A percentile compares a stretch with the other conserved stretches of the same genome.
phyloP scores from a whole-genome alignment of 768 basidiomycete species.

The Chalciporus piperatus region DNA sequence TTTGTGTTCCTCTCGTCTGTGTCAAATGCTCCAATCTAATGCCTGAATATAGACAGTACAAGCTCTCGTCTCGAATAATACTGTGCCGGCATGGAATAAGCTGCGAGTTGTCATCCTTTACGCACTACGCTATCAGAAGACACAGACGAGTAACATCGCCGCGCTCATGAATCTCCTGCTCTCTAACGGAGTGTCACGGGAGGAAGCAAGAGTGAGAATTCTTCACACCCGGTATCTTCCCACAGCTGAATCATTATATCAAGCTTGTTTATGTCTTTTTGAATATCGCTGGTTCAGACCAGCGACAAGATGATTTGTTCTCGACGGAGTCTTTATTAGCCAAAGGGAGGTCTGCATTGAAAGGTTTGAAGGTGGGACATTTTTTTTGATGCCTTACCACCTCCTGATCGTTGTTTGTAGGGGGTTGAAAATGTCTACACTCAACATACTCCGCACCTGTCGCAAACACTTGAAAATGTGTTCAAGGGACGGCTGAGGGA shows the following conservation, averaged over 20 bases:
- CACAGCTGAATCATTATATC: slow-evolving; percentile 9
- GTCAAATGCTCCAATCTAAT: neutral
- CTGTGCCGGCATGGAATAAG: slow-evolving; percentile 76
- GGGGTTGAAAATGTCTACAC: slow-evolving; percentile 99
- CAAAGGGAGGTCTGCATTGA: slow-evolving; percentile 90
- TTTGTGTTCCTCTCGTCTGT: slow-evolving; percentile 29
- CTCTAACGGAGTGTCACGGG: slow-evolving; percentile 69
- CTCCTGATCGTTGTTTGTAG: slow-evolving; percentile 37
- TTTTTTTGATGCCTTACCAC: neutral
- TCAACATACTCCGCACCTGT: slow-evolving; percentile 91
- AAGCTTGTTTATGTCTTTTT: slow-evolving; percentile 92
- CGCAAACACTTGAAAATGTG: slow-evolving; percentile 87
- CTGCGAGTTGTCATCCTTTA: slow-evolving; percentile 88
- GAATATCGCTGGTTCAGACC: slow-evolving; percentile 92
- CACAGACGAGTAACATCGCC: slow-evolving; percentile 76
- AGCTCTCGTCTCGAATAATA: slow-evolving; percentile 63
- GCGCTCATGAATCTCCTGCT: slow-evolving; percentile 71
- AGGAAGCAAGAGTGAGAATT: slow-evolving; percentile 63
- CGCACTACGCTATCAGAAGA: slow-evolving; percentile 93
- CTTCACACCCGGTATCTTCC: neutral
- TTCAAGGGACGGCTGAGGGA: slow-evolving; percentile 86
- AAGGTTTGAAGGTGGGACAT: slow-evolving; percentile 82
- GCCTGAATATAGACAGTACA: slow-evolving; percentile 66
- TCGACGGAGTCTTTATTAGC: slow-evolving; percentile 93
- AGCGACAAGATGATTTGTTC: slow-evolving; percentile 96